Conservation (phyloP, 148 eudicot species). For the Cornus controversa region DNA sequence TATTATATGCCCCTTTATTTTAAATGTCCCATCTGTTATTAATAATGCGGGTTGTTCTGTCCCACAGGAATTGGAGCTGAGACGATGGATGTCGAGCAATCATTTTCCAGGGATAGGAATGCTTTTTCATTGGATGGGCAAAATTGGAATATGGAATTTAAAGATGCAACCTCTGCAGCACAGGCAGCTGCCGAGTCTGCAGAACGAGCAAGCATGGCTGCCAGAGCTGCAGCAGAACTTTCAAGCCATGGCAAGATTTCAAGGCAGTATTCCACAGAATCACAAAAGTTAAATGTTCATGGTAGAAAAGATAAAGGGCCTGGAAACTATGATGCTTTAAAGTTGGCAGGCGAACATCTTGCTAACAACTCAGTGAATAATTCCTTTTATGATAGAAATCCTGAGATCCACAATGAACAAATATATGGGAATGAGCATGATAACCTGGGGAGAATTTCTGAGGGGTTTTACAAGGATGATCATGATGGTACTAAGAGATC, state of each 20-base stretch:
- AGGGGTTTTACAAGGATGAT: constrained; percentile 15
- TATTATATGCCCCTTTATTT: background rate
- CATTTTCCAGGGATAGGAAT: constrained; percentile 33
- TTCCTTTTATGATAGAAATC: constrained; percentile 30
- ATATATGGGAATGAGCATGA: constrained; percentile 23
- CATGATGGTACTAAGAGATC: constrained; percentile 19
- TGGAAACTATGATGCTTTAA: constrained; percentile 16
- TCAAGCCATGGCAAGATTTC: constrained; percentile 37
- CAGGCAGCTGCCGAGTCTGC: constrained; percentile 98
- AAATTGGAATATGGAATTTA: constrained; percentile 74
- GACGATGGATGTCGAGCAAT: constrained; percentile 22
- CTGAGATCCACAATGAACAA: constrained; percentile 24
- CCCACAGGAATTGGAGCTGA: constrained; percentile 43
- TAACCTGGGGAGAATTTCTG: constrained; percentile 20
- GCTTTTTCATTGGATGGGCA: constrained; percentile 27
- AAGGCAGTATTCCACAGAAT: constrained; percentile 34
- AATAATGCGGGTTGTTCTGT: background rate
- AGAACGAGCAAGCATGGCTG: constrained; percentile 91
- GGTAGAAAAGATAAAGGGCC: constrained; percentile 26
- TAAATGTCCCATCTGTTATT: background rate
- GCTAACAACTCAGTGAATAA: constrained; percentile 22
- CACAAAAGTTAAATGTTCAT: constrained; percentile 23
- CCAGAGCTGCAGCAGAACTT: constrained; percentile 94
- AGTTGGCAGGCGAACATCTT: constrained; percentile 24
- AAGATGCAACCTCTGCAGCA: constrained; percentile 92